Base-by-base conservation (phyloP, 495 filamentous ascomycete genomes). In the Cairneyella variabilis region DNA sequence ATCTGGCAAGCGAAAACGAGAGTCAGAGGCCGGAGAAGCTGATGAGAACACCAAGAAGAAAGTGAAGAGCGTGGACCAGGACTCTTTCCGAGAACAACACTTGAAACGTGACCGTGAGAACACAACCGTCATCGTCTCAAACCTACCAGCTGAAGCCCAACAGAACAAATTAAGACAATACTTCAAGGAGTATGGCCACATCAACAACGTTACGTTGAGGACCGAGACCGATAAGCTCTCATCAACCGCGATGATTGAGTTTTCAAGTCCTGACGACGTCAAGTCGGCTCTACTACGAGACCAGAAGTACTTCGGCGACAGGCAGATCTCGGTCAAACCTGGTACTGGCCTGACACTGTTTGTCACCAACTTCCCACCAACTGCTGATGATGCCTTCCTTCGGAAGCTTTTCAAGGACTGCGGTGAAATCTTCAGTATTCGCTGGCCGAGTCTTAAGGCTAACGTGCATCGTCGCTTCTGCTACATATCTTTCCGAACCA, bases 401-500 rank as follows among this genome's bases (percentile, higher is more conserved):
- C 86, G 83, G 42, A 66, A 82, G 49, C 75, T 96, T 18, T 95
- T 97, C 67, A 71, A 79, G 55, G 68, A 79, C 53, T 90, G 78
- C 62, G 92, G 93, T 45, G 82, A 91, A 28, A 84, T 98, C 49
- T 73, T 91, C 48, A 88, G 86, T 62, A 75, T 98, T 47, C 88
- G 93, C 11, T 92, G 92, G 64, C 93, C 93, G 6, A 93, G 88
- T 36, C 80, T 98, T 40, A 92, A 92, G 67, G 90, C 76, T 64
- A 88, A 96, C 59, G 88, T 85, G 5, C 83, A 85, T 60, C 87
- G 93, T 26, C 84, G 92, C 4, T 98, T 98, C 70, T 96, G 90
- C 68, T 98, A 98, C 64, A 76, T 96, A 7, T 88, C 95, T 40
- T 97, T 96, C 66, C 75, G 83, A 34, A 81, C 80, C 28, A 65